Percentiles rank a stretch among this genome's conserved stretches.
Conservation (phyloP, 768 basidiomycete species). For the Rhizopogon roseolus region DNA sequence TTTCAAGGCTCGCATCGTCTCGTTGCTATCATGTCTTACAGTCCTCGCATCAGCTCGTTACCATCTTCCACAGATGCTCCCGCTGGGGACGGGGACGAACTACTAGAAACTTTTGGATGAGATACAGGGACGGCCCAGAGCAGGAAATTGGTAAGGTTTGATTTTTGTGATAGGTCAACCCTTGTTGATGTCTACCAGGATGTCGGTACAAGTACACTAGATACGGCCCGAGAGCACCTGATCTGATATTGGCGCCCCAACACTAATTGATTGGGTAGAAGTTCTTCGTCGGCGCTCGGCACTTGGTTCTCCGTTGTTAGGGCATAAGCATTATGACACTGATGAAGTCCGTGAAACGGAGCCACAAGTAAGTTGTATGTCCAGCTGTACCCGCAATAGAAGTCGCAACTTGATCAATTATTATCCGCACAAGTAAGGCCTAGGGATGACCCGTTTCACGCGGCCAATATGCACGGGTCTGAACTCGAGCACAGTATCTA, state of each 20-base stretch:
- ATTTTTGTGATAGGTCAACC: background rate
- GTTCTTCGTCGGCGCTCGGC: background rate
- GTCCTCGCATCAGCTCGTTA: too few species aligned
- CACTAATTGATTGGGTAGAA: too few species aligned
- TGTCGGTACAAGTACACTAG: background rate
- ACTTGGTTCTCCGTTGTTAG: background rate
- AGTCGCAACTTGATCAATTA: background rate
- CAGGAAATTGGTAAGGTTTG: background rate
- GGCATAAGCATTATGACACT: background rate
- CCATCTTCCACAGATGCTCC: background rate
- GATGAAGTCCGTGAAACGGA: background rate
- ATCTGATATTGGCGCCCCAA: background rate
- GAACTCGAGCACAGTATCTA: too few species aligned
- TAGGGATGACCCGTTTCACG: too few species aligned
- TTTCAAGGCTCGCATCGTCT: too few species aligned
- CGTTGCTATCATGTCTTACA: too few species aligned
- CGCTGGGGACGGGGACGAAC: background rate
- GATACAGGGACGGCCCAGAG: too few species aligned
- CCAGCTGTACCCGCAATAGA: background rate
- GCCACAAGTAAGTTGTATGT: background rate
- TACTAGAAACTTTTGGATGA: background rate
- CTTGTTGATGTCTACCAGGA: background rate
- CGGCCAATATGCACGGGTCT: too few species aligned
- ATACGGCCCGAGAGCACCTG: background rate
- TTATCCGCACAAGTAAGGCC: background rate